Base-by-base conservation (phyloP, 1,284 basidiomycete species). In the Trametes polyzona region DNA sequence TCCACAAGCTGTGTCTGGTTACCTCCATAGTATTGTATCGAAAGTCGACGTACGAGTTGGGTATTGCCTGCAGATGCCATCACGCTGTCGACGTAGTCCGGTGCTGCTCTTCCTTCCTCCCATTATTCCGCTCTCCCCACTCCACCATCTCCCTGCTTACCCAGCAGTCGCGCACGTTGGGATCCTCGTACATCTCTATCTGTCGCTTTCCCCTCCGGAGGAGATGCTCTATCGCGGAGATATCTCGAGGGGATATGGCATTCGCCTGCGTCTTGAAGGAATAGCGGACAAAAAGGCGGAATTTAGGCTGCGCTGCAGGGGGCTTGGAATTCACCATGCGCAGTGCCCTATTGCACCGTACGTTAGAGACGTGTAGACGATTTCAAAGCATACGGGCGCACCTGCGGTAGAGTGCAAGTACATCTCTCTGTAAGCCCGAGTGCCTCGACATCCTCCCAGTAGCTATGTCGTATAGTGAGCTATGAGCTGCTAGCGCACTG, bases 261-360 rank as follows among this genome's bases (percentile, higher is more conserved):
- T 76, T 67, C 1, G 87, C 85, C 66, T 87, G 86, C 4, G 74
- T 77, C 66, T 76, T 86, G 71, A 93, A 92, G 16, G 77, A 80
- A 69, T 88, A 85, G 55, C 83, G 86, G 23, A 89, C 77, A 65
- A 83, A 83, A 40, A 89, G 78, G 19, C 75, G 74, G 73, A 92
- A 93, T 64, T 85, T 90, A 23, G 78, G 74, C 44, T 79, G 86
- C 0, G 81, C 74, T 7, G 71, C 58, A 0, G 71, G 67, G 8
- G 90, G 88, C 73, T 93, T 93, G 10, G 81, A 78, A 50, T 74
- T 78, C 6, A 84, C 82, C 80, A 91, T 88, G 24, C 90, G 86
- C 30, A 92, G 79, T 27, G 88, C 88, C 41, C 90, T 93, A 30
- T 6, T 40, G 47, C 10, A 40, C 48, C 16, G 46, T 32, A 35